Evolutionary conservation across 2,329 filamentous ascomycete species (phyloP).

Genomic region (Tolypocladium inflatum): DNA sequence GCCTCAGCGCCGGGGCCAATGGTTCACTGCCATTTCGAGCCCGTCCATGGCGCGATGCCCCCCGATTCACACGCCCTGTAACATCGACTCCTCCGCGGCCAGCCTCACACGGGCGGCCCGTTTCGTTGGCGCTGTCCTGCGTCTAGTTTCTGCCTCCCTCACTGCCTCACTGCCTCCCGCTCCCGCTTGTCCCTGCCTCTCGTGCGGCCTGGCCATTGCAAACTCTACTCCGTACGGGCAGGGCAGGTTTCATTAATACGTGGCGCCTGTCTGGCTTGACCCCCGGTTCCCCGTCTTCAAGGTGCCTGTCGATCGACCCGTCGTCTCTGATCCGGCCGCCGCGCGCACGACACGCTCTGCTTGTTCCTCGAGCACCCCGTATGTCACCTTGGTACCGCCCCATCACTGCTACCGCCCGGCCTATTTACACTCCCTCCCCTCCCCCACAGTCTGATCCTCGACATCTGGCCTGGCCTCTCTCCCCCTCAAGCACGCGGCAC

Average conservation of each 20-base stretch:
- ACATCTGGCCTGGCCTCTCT: not conserved
- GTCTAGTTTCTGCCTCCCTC: not conserved
- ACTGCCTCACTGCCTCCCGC: not conserved
- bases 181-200: not conserved
- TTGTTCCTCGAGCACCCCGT: not conserved
- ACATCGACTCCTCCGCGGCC: not conserved
- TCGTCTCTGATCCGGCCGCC: constrained; percentile 3
- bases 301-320: constrained; percentile 8
- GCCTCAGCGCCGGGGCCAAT: not conserved
- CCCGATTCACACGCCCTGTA: not conserved
- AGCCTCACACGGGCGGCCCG: not conserved
- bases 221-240: not conserved
- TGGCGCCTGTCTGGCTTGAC: not conserved
- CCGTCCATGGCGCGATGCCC: not conserved
- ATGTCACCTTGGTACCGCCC: constrained; percentile 1
- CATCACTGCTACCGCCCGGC: not conserved
- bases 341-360: constrained; percentile 1
- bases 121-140: not conserved
- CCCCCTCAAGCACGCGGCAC: not conserved
- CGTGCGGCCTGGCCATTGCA: not conserved
- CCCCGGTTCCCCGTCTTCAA: not conserved
- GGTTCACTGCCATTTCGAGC: not conserved
- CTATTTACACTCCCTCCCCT: not conserved
- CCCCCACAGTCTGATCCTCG: not conserved
- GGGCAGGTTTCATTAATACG: not conserved